Evolutionary conservation across 768 basidiomycete species (phyloP).

Genomic region (Trametes villosa): DNA sequence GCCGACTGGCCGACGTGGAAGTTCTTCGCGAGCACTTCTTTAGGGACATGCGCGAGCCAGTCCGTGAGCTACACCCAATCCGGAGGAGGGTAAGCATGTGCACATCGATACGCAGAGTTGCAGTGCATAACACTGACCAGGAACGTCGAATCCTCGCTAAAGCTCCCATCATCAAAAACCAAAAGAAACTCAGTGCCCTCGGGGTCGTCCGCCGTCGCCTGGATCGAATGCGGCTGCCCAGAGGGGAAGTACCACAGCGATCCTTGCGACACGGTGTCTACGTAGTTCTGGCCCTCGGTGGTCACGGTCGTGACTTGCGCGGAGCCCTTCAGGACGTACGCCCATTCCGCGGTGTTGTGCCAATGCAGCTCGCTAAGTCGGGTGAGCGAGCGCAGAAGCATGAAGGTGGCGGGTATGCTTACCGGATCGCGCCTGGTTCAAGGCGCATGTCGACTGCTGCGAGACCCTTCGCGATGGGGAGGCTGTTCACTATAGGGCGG

Average conservation of each 20-base stretch:
- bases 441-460: constrained; percentile 38
- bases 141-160: constrained; percentile 42
- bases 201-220: constrained; percentile 35
- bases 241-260: constrained; percentile 44
- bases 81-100: background rate
- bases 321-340: constrained; percentile 35
- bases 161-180: constrained; percentile 47
- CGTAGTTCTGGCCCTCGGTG: constrained; percentile 50
- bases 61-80: constrained; percentile 38
- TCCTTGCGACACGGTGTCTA: constrained; percentile 41
- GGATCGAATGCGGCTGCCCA: constrained; percentile 42
- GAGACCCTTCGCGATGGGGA: constrained; percentile 56
- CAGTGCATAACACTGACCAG: constrained; percentile 26
- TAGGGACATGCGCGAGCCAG: constrained; percentile 39
- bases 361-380: constrained; percentile 36
- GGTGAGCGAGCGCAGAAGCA: background rate
- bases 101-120: background rate
- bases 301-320: constrained; percentile 53
- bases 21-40: constrained; percentile 43
- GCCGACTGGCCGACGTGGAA: constrained; percentile 33
- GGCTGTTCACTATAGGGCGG: constrained; percentile 39
- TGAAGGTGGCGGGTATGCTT: background rate
- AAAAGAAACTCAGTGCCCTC: constrained; percentile 33
- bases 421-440: constrained; percentile 37
- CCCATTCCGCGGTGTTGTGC: constrained; percentile 39